Percentiles rank a stretch among this genome's conserved stretches.
Evolutionary conservation across 768 basidiomycete genomes (phyloP).

Genomic region (Leccinum disarticulatum): DNA sequence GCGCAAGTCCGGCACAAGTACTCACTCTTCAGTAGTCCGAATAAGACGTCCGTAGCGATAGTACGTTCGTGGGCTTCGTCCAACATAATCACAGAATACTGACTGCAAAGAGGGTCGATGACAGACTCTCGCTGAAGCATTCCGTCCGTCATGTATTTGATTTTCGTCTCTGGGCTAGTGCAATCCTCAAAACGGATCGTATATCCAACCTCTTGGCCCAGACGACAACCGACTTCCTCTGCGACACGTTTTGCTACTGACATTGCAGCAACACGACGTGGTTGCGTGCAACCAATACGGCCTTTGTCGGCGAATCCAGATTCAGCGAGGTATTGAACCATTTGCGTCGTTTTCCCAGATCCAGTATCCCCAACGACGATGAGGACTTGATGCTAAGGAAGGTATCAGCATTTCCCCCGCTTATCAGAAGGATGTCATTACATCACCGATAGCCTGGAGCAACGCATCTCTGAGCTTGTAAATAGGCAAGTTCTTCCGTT

Average conservation of each 20-base stretch:
- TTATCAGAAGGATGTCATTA: slow-evolving; percentile 36
- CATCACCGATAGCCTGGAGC: slow-evolving; percentile 86
- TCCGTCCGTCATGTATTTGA: slow-evolving; percentile 99
- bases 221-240: slow-evolving; percentile 96
- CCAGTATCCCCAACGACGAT: slow-evolving; percentile 99
- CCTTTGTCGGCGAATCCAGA: slow-evolving; percentile 88
- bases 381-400: slow-evolving; percentile 72
- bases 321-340: slow-evolving; percentile 98
- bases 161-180: slow-evolving; percentile 96
- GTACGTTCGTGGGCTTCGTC: slow-evolving; percentile 99
- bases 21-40: slow-evolving; percentile 81
- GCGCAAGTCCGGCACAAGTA: neutral
- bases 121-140: slow-evolving; percentile 97
- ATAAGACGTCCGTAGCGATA: slow-evolving; percentile 97
- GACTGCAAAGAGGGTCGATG: slow-evolving; percentile 90
- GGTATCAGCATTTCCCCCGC: slow-evolving; percentile 15
- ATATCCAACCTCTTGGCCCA: slow-evolving; percentile 98
- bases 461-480: slow-evolving; percentile 92
- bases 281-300: slow-evolving; percentile 96
- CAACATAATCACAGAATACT: slow-evolving; percentile 95
- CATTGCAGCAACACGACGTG: slow-evolving; percentile 98
- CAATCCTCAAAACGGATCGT: slow-evolving; percentile 99
- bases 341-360: slow-evolving; percentile 98
- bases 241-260: slow-evolving; percentile 98
- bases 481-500: slow-evolving; percentile 87